Percentiles rank a stretch among this genome's conserved stretches.
Evolutionary conservation across 768 basidiomycete genomes (phyloP).

Genomic region (Melanogaster broomeanus): DNA sequence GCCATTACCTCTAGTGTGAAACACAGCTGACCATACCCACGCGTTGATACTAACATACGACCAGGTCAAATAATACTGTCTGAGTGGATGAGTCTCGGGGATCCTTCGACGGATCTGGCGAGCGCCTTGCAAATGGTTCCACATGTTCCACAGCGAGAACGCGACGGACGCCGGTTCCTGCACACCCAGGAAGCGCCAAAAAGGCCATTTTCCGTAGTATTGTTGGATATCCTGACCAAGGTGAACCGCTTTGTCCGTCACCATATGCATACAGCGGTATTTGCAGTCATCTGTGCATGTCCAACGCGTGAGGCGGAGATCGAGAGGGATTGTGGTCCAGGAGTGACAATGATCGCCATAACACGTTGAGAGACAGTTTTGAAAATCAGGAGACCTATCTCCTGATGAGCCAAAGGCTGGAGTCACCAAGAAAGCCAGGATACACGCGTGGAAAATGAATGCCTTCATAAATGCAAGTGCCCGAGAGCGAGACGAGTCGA

Average conservation of each 20-base stretch:
- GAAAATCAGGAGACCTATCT: constrained; percentile 36
- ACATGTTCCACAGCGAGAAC: constrained; percentile 87
- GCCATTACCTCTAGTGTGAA: constrained; percentile 85
- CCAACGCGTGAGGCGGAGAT: constrained; percentile 77
- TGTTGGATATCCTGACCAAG: constrained; percentile 58
- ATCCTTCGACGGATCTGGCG: constrained; percentile 47
- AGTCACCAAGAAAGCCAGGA: constrained; percentile 14
- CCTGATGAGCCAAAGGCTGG: constrained; percentile 28
- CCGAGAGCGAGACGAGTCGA: neutral
- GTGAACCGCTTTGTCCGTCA: constrained; percentile 59
- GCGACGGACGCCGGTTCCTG: constrained; percentile 93
- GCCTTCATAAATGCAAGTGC: constrained; percentile 14
- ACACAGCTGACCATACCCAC: constrained; percentile 91
- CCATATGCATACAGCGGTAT: constrained; percentile 83
- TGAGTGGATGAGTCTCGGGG: constrained; percentile 66
- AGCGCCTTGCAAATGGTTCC: constrained; percentile 67
- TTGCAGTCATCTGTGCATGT: constrained; percentile 85
- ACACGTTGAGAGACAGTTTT: constrained; percentile 39
- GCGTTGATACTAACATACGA: constrained; percentile 78
- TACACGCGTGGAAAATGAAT: constrained; percentile 8
- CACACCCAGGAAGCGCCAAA: constrained; percentile 83
- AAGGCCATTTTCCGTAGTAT: constrained; percentile 97
- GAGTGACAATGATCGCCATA: constrained; percentile 31
- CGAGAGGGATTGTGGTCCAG: constrained; percentile 45
- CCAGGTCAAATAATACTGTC: constrained; percentile 64